Conservation (phyloP, 805 yeast genomes). For the Cyberlindnera bimundalis region DNA sequence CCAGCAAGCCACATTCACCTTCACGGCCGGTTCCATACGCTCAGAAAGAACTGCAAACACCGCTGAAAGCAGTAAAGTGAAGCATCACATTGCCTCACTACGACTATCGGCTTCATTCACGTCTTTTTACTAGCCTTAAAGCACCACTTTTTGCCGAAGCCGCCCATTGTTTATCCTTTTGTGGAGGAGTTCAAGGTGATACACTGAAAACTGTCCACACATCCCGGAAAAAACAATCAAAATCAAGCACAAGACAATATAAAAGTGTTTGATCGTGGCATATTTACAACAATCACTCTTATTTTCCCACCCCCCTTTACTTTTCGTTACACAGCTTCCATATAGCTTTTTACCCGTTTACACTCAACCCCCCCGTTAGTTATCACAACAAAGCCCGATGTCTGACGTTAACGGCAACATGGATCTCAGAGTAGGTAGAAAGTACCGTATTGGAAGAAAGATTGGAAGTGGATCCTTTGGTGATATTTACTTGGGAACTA, state of each 20-base stretch:
- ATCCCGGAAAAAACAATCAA: too few relatives aligned
- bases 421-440: constrained; percentile 90
- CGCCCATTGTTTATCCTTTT: constrained; percentile 11
- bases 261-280: too few relatives aligned
- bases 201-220: background rate
- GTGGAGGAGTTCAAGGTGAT: constrained; percentile 6
- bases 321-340: too few relatives aligned
- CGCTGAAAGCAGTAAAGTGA: too few relatives aligned
- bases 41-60: background rate
- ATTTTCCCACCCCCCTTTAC: too few relatives aligned
- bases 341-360: background rate
- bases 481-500: constrained; percentile 90
- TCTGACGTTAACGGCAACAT: constrained; percentile 27
- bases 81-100: background rate
- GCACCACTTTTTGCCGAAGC: background rate
- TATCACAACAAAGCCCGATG: constrained; percentile 1
- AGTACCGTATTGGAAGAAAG: constrained; percentile 89
- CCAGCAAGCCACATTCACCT: constrained; percentile 11
- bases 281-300: too few relatives aligned
- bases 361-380: background rate
- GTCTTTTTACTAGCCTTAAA: background rate
- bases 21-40: background rate
- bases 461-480: constrained; percentile 98
- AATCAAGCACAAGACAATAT: too few relatives aligned
- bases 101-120: background rate